Percentiles rank a stretch among this genome's conserved stretches.
Evolutionary conservation across 2,329 filamentous ascomycete species (phyloP).

Genomic region (Paecilomyces variotii): DNA sequence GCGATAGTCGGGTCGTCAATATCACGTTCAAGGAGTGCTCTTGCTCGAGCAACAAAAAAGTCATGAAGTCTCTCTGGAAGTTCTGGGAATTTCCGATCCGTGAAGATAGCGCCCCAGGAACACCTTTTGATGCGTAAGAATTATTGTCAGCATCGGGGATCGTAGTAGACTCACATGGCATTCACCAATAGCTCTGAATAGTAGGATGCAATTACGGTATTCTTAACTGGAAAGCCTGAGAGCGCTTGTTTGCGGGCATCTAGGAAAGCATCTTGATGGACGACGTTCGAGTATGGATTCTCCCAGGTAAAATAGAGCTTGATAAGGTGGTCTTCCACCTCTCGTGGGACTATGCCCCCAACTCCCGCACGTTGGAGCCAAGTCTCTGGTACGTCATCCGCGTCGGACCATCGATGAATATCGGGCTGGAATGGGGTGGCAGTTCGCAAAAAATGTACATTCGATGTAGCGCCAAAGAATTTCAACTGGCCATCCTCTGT

Average conservation of each 20-base stretch:
- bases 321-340: conserved; percentile 27
- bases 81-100: conserved; percentile 3
- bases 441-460: conserved; percentile 18
- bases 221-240: neutral
- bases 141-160: neutral
- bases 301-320: conserved; percentile 33
- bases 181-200: conserved; percentile 10
- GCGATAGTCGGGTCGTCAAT: conserved; percentile 34
- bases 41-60: conserved; percentile 5
- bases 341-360: conserved; percentile 15
- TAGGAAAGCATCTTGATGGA: conserved; percentile 19
- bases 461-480: conserved; percentile 27
- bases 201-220: neutral
- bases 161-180: conserved; percentile 6
- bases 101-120: conserved; percentile 9
- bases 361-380: conserved; percentile 14
- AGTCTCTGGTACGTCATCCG: conserved; percentile 8
- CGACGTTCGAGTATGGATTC: conserved; percentile 26
- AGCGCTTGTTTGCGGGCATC: conserved; percentile 4
- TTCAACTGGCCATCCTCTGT: conserved; percentile 22
- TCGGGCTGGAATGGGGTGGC: conserved; percentile 8
- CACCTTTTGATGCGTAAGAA: conserved; percentile 5
- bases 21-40: conserved; percentile 27
- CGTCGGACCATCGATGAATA: conserved; percentile 7
- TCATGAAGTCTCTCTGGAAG: conserved; percentile 6